Evolutionary conservation across 306 rosid species (phyloP), one percentile per base, ranked within the genome.

Genomic region (Crotalaria pallida): DNA sequence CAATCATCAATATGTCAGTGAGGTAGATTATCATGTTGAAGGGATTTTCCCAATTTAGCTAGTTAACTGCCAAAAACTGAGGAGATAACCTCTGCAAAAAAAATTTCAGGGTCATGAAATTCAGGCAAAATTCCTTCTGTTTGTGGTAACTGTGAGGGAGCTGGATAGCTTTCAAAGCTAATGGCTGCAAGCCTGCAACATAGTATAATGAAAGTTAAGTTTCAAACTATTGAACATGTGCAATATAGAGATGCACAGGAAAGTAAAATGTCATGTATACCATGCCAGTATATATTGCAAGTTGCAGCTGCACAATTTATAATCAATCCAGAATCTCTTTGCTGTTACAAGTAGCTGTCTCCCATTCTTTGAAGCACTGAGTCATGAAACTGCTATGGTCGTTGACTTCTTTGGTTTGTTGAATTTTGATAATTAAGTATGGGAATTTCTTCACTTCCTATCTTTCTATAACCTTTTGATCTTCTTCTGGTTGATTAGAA

Each of bases 401-500:
- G 21, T 49, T 33, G 55, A 56, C 77, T 43, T 43, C 70, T 47
- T 8, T 36, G 3, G 40, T 45, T 50, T 18, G 24, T 47, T 17
- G 49, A 50, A 57, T 41, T 19, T 34, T 34, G 31, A 3, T n/a
- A 21, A 38, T 43, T 52, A 72, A 62, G 71, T 5, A 41, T 10
- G 58, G 64, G 65, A 45, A 51, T 17, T 77, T 63, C 78, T 71
- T 76, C 5, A 18, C 52, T 77, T 62, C 60, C 71, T 65, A 65
- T 60, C 52, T 70, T 77, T 13, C 19, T 52, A 40, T 58, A 47
- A 41, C 78, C 61, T 79, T 58, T 56, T 57, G 77, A 81, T 58
- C 61, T 75, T 60, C 45, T 33, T 31, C 56, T 34, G 74, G 48
- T 63, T 58, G 80, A 60, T 78, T 75, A 73, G 71, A 68, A 59